Evolutionary conservation across 2,329 filamentous ascomycete genomes (phyloP).

Genomic region (Myriangium duriaei): DNA sequence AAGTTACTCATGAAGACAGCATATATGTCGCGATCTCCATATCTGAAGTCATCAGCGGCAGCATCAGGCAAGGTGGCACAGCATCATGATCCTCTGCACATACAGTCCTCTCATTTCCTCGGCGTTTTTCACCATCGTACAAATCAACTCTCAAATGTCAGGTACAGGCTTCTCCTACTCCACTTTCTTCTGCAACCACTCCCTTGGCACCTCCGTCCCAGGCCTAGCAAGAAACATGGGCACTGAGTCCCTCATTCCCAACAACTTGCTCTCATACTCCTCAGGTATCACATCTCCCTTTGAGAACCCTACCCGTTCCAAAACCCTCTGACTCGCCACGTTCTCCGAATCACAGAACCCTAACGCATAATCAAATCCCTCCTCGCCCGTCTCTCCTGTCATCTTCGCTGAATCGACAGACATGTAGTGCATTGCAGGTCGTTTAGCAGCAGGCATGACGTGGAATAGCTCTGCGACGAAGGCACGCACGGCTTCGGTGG

Average conservation of each 20-base stretch:
- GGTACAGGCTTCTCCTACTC: too few species aligned
- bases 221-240: not conserved
- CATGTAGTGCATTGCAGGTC: not conserved
- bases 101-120: too few species aligned
- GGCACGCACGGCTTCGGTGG: constrained; percentile 13
- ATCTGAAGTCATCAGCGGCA: too few species aligned
- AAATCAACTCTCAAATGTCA: too few species aligned
- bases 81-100: too few species aligned
- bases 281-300: not conserved
- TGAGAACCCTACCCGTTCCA: constrained; percentile 1
- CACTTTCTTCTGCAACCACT: too few species aligned
- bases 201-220: not conserved
- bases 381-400: not conserved
- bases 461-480: constrained; percentile 4
- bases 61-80: too few species aligned
- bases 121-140: too few species aligned
- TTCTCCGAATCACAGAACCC: constrained; percentile 3
- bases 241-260: constrained; percentile 4
- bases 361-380: not conserved
- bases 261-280: constrained; percentile 2
- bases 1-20: too few species aligned
- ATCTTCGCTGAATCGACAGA: not conserved
- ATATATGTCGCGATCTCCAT: too few species aligned
- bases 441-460: constrained; percentile 2
- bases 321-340: not conserved